Evolutionary conservation across 2,329 filamentous ascomycete species (phyloP).

Genomic region (Dissoconium aciculare): DNA sequence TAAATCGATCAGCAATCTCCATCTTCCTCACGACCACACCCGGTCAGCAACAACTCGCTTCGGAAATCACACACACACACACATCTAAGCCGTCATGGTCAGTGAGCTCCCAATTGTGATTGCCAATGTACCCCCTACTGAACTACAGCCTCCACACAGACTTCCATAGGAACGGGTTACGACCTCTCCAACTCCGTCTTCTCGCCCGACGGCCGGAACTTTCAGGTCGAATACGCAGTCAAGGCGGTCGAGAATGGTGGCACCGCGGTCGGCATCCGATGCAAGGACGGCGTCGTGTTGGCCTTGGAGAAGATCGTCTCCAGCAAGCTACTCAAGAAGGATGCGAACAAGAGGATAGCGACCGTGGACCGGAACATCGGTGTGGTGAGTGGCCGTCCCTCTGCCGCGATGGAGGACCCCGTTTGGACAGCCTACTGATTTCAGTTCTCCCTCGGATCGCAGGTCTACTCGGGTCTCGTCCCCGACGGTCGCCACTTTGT

Average conservation of each 20-base stretch:
- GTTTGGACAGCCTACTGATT: too few species aligned
- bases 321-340: slow-evolving; percentile 88
- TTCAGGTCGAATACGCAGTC: slow-evolving; percentile 94
- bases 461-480: slow-evolving; percentile 89
- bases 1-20: too few species aligned
- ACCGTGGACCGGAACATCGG: slow-evolving; percentile 89
- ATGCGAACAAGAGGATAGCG: slow-evolving; percentile 93
- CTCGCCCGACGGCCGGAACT: slow-evolving; percentile 96
- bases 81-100: too few species aligned
- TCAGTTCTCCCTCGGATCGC: slow-evolving; percentile 3
- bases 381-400: slow-evolving; percentile 60
- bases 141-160: too few species aligned
- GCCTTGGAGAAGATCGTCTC: slow-evolving; percentile 92
- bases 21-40: too few species aligned
- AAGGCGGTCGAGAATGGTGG: slow-evolving; percentile 98
- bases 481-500: slow-evolving; percentile 93
- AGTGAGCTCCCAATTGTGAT: too few species aligned
- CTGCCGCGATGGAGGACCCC: too few species aligned
- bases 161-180: slow-evolving; percentile 98
- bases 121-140: too few species aligned
- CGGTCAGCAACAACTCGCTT: too few species aligned
- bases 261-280: slow-evolving; percentile 88
- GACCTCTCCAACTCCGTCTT: slow-evolving; percentile 99
- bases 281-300: slow-evolving; percentile 91
- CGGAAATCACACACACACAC: too few species aligned